Percentiles rank a stretch among this genome's conserved stretches.
phyloP scores from a whole-genome alignment of 2,329 filamentous ascomycete species.

The Diplodia seriata region DNA sequence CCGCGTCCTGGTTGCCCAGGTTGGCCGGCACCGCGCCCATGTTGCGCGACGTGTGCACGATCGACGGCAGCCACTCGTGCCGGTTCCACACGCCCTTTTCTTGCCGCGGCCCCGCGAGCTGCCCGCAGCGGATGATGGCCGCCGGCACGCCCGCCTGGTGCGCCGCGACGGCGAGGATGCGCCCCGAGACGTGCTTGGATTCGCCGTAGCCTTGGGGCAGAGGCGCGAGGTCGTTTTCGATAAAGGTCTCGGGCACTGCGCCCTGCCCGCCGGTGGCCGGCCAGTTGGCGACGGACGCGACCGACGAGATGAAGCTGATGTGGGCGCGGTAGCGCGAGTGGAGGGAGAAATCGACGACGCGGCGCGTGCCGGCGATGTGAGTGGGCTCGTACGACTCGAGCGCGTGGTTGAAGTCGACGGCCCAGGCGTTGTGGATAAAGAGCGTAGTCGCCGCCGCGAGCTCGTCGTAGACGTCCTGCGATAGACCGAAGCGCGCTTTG shows the following conservation, averaged over 20 bases:
- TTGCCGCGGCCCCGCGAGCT: slow-evolving; percentile 41
- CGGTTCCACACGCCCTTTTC: slow-evolving; percentile 39
- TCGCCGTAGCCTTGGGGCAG: slow-evolving; percentile 49
- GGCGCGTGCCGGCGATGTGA: slow-evolving; percentile 41
- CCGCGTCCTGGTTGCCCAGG: slow-evolving; percentile 35
- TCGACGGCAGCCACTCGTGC: slow-evolving; percentile 41
- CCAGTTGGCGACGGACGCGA: slow-evolving; percentile 46
- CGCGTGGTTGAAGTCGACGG: slow-evolving; percentile 47
- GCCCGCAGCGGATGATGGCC: slow-evolving; percentile 41
- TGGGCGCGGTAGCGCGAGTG: slow-evolving; percentile 33
- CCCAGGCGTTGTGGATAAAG: slow-evolving; percentile 49
- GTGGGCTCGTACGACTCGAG: slow-evolving; percentile 42
- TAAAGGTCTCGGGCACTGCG: slow-evolving; percentile 43
- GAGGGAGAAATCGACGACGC: slow-evolving; percentile 48
- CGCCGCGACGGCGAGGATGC: slow-evolving; percentile 44
- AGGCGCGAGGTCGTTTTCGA: slow-evolving; percentile 39
- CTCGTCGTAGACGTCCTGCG: slow-evolving; percentile 17
- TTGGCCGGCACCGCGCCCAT: slow-evolving; percentile 36
- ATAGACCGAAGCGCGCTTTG: slow-evolving; percentile 33
- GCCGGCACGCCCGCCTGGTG: slow-evolving; percentile 37
- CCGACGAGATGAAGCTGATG: slow-evolving; percentile 50
- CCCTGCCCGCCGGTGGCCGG: neutral
- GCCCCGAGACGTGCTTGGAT: slow-evolving; percentile 46
- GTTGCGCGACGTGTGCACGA: slow-evolving; percentile 37
- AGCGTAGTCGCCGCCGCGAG: slow-evolving; percentile 35